These are phyloP conservation scores for Hsuehochloa calcarea DNA, from an alignment of 176 grass and related monocot species.

Conservation along the genomic window DNA sequence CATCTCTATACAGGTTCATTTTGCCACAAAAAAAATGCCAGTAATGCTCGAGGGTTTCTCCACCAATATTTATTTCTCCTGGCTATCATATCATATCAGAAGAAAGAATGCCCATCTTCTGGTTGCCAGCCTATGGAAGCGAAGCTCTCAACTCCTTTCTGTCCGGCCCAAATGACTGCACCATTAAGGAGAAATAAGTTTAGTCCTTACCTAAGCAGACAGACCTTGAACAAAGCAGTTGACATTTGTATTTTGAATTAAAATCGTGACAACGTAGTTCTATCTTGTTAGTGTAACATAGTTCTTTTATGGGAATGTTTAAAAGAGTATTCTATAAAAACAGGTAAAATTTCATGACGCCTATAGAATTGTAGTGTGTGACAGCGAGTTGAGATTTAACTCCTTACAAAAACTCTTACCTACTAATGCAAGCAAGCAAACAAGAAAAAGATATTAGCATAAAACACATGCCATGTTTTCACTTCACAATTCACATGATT, in stretches of 20 bases:
- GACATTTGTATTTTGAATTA: neutral
- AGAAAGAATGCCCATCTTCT: conserved; percentile 23
- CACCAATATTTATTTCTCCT: conserved; percentile 39
- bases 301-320: neutral
- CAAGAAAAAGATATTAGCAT: neutral
- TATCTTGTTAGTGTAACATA: neutral
- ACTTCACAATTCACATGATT: neutral
- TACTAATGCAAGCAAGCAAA: neutral
- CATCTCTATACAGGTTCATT: conserved; percentile 64
- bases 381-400: neutral
- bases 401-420: neutral
- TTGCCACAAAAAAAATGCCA: conserved; percentile 37
- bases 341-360: neutral
- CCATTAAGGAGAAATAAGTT: neutral
- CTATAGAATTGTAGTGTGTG: neutral
- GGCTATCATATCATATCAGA: conserved; percentile 22
- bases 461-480: neutral
- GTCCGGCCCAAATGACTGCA: conserved; percentile 84
- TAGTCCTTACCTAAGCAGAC: neutral
- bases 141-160: conserved; percentile 80
- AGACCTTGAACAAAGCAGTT: neutral
- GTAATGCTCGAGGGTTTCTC: conserved; percentile 31
- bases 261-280: neutral
- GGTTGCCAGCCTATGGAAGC: conserved; percentile 60
- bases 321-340: neutral